phyloP scores from a whole-genome alignment of 2,329 filamentous ascomycete genomes.

The Decorospora gaudefroyi region DNA sequence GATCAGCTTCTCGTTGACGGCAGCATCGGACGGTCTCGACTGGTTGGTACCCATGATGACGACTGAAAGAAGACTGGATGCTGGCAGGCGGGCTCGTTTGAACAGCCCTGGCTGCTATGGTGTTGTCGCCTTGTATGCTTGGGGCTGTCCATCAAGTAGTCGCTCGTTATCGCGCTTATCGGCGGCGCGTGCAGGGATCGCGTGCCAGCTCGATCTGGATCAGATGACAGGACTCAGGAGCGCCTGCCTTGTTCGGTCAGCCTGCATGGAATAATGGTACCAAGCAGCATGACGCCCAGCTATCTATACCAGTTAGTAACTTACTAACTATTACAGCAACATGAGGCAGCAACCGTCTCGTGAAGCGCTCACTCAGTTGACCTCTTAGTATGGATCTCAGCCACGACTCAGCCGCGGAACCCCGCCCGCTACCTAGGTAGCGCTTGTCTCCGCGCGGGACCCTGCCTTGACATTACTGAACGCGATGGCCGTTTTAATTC shows the following conservation, averaged over 20 bases:
- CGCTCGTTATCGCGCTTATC: conserved; percentile 27
- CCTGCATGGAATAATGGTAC: conserved; percentile 1
- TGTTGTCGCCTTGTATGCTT: conserved; percentile 8
- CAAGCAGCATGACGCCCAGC: neutral
- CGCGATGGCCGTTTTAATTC: conserved; percentile 8
- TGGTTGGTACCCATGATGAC: conserved; percentile 43
- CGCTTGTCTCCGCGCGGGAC: conserved; percentile 4
- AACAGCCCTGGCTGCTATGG: conserved; percentile 1
- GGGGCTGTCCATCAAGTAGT: conserved; percentile 20
- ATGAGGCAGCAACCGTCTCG: too few relatives aligned
- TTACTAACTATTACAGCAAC: too few relatives aligned
- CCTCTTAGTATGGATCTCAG: neutral
- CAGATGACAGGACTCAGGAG: conserved; percentile 10
- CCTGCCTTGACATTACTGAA: neutral
- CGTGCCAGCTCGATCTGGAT: conserved; percentile 20
- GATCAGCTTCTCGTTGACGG: conserved; percentile 47
- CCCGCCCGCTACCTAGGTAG: neutral
- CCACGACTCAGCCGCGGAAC: neutral
- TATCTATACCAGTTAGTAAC: too few relatives aligned
- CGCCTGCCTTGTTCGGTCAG: conserved; percentile 1
- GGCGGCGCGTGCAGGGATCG: conserved; percentile 23
- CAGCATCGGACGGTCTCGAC: conserved; percentile 43
- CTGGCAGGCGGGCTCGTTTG: neutral
- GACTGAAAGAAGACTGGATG: neutral
- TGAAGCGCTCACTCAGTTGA: neutral